phyloP scores from a whole-genome alignment of 2,329 filamentous ascomycete species.

The Fusarium nurragi region DNA sequence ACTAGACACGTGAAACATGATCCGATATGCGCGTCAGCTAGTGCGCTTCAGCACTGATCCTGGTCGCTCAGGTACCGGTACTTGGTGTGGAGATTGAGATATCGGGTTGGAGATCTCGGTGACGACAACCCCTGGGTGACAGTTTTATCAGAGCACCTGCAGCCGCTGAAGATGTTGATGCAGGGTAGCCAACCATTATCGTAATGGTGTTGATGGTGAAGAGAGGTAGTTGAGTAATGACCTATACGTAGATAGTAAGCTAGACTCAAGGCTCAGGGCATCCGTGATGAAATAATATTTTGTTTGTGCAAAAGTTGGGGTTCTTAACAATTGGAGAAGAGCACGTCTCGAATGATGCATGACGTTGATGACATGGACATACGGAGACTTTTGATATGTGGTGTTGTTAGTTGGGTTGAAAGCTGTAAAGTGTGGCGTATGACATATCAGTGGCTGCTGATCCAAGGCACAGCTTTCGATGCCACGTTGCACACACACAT shows the following conservation, averaged over 20 bases:
- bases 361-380: neutral
- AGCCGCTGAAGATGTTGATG: constrained; percentile 25
- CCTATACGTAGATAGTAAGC: too few relatives aligned
- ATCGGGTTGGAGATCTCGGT: constrained; percentile 41
- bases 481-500: neutral
- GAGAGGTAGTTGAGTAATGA: neutral
- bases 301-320: neutral
- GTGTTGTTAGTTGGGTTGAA: neutral
- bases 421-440: constrained; percentile 3
- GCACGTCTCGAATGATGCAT: neutral
- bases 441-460: neutral
- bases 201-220: neutral
- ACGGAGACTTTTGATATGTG: neutral
- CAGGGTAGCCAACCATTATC: constrained; percentile 21
- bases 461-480: neutral
- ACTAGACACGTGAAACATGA: constrained; percentile 46
- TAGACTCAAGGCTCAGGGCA: neutral
- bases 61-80: constrained; percentile 44
- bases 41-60: constrained; percentile 42
- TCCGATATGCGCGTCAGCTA: constrained; percentile 48
- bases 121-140: constrained; percentile 24
- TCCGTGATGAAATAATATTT: neutral
- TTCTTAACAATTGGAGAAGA: neutral
- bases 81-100: constrained; percentile 33
- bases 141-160: constrained; percentile 31